A percentile compares a stretch with the other conserved stretches of the same genome.
Evolutionary conservation across 495 filamentous ascomycete genomes (phyloP).

Genomic region (Penicillium odoratum): DNA sequence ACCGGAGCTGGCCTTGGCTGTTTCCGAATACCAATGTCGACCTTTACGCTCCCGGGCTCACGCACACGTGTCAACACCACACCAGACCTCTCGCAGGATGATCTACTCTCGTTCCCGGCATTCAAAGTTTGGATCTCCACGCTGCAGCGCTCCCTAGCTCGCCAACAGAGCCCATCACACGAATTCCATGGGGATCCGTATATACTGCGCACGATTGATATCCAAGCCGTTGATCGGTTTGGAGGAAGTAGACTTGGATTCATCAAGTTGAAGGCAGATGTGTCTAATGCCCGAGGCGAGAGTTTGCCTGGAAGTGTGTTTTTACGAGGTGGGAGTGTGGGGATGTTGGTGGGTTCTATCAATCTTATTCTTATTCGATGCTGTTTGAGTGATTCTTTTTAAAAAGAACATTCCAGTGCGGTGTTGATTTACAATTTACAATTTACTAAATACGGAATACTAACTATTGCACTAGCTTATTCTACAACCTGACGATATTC

Average conservation of each 20-base stretch:
- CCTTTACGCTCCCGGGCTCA: slow-evolving; percentile 20
- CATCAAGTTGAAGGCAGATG: slow-evolving; percentile 67
- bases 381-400: background rate
- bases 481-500: slow-evolving; percentile 68
- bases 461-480: slow-evolving; percentile 46
- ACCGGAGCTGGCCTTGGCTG: background rate
- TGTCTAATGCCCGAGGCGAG: slow-evolving; percentile 64
- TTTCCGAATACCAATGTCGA: slow-evolving; percentile 13
- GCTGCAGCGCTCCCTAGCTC: slow-evolving; percentile 61
- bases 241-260: slow-evolving; percentile 68
- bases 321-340: slow-evolving; percentile 77
- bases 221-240: slow-evolving; percentile 77
- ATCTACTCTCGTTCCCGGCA: slow-evolving; percentile 68
- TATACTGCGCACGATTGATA: slow-evolving; percentile 62
- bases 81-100: slow-evolving; percentile 57
- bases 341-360: slow-evolving; percentile 62
- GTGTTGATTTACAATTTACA: too few relatives aligned
- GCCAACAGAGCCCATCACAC: slow-evolving; percentile 61
- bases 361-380: background rate
- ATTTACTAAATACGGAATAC: background rate
- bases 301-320: slow-evolving; percentile 76
- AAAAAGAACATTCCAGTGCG: too few relatives aligned
- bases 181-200: slow-evolving; percentile 74
- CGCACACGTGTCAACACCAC: slow-evolving; percentile 55
- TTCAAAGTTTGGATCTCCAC: slow-evolving; percentile 74